Conservation (phyloP, 768 basidiomycete species). For the Mycena latifolia region DNA sequence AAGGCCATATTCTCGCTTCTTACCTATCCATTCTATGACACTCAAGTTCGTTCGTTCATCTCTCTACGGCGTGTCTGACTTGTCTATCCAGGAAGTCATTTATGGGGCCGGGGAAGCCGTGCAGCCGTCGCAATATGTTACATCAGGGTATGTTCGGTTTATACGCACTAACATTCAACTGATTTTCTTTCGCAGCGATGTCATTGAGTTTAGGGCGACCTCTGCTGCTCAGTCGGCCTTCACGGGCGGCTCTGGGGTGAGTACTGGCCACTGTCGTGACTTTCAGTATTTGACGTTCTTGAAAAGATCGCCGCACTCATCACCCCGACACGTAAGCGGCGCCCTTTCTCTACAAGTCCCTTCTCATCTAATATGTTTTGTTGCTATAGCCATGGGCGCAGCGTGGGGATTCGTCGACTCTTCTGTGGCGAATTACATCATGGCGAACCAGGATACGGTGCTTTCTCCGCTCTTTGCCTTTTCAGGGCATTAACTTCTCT, state of each 20-base stretch:
- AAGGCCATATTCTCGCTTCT: not conserved
- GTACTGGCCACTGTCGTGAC: not conserved
- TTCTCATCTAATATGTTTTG: not conserved
- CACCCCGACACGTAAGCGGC: slow-evolving; percentile 37
- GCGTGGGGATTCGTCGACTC: slow-evolving; percentile 40
- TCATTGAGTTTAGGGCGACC: slow-evolving; percentile 37
- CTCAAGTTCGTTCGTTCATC: slow-evolving; percentile 7
- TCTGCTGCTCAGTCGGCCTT: slow-evolving; percentile 28
- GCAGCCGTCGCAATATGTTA: slow-evolving; percentile 5
- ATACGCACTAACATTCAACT: not conserved
- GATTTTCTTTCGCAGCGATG: slow-evolving; percentile 18
- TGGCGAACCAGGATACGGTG: slow-evolving; percentile 40
- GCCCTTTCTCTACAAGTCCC: not conserved
- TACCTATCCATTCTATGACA: slow-evolving; percentile 12
- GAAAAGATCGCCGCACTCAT: slow-evolving; percentile 38
- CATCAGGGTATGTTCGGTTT: slow-evolving; percentile 17
- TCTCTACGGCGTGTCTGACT: not conserved
- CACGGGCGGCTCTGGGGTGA: slow-evolving; percentile 31
- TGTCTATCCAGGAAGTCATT: slow-evolving; percentile 15
- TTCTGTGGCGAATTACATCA: slow-evolving; percentile 32
- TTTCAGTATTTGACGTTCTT: not conserved
- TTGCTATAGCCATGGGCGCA: slow-evolving; percentile 37
- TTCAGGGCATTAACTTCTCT: not conserved
- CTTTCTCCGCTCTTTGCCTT: not conserved
- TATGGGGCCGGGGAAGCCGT: slow-evolving; percentile 35